Conservation (phyloP, 176 grass and related monocot species). For the Pharus latifolius region DNA sequence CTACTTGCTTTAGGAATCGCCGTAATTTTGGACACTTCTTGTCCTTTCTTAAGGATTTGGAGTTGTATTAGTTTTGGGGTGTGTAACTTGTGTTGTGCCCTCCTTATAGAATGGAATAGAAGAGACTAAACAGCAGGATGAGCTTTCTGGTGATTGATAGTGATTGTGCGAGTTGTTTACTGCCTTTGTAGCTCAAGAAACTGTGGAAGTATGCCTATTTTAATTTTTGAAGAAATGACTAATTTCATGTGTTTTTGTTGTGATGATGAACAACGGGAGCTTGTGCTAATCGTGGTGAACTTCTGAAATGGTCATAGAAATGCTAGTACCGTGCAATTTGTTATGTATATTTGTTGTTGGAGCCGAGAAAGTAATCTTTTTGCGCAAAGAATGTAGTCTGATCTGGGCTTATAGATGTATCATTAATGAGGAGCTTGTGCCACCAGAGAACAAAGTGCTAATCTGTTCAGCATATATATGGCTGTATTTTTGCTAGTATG, state of each 20-base stretch:
- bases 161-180: too few relatives aligned
- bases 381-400: too few relatives aligned
- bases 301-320: neutral
- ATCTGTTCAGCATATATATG: too few relatives aligned
- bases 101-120: neutral
- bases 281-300: neutral
- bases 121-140: neutral
- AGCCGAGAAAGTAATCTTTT: neutral
- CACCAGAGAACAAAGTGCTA: too few relatives aligned
- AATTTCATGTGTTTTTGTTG: neutral
- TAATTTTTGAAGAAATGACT: neutral
- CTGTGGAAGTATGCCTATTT: too few relatives aligned
- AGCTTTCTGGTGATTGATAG: neutral
- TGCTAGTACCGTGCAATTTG: neutral
- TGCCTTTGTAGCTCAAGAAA: too few relatives aligned
- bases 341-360: neutral
- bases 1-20: neutral
- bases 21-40: neutral
- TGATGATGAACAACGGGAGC: neutral
- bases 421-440: too few relatives aligned
- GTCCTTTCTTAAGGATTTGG: neutral
- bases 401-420: too few relatives aligned
- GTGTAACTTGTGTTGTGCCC: neutral
- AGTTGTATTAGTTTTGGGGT: neutral
- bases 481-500: too few relatives aligned